These are phyloP conservation scores for Durusdinium trenchii DNA, from an alignment of 73 alveolate species.

Conservation along the genomic window DNA sequence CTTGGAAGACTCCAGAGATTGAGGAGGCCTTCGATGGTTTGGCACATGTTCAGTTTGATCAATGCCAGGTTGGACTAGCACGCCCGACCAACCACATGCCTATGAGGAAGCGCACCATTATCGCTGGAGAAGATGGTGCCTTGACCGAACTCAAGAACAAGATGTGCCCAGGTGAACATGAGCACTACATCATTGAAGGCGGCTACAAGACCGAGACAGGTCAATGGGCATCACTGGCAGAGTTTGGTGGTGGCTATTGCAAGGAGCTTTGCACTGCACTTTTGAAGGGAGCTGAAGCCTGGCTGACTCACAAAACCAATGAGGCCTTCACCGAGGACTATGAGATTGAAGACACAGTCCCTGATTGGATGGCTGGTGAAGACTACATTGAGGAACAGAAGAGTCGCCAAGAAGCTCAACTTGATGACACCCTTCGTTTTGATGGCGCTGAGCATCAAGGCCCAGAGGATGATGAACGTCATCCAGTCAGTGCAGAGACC, in stretches of 20 bases:
- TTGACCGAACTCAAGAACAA: background rate
- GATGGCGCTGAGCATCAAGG: too few species aligned
- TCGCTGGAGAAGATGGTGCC: background rate
- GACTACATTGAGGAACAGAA: too few species aligned
- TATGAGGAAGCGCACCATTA: background rate
- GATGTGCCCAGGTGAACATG: background rate
- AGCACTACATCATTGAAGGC: constrained; percentile 1
- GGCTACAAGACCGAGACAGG: background rate
- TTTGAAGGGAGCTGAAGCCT: background rate
- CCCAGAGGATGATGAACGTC: too few species aligned
- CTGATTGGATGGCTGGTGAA: background rate
- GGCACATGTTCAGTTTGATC: background rate
- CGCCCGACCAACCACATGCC: background rate
- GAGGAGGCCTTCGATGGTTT: background rate
- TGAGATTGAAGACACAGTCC: background rate
- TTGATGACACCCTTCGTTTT: too few species aligned
- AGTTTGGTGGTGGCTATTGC: background rate
- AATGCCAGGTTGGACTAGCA: background rate
- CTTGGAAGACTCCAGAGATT: constrained; percentile 2
- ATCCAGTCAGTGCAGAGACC: too few species aligned
- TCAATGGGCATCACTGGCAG: background rate
- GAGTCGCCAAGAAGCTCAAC: too few species aligned
- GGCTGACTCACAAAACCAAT: background rate
- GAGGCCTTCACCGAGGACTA: background rate
- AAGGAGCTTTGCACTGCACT: background rate